Evolutionary conservation across 306 rosid species (phyloP).

Genomic region (Quercus mongolica): DNA sequence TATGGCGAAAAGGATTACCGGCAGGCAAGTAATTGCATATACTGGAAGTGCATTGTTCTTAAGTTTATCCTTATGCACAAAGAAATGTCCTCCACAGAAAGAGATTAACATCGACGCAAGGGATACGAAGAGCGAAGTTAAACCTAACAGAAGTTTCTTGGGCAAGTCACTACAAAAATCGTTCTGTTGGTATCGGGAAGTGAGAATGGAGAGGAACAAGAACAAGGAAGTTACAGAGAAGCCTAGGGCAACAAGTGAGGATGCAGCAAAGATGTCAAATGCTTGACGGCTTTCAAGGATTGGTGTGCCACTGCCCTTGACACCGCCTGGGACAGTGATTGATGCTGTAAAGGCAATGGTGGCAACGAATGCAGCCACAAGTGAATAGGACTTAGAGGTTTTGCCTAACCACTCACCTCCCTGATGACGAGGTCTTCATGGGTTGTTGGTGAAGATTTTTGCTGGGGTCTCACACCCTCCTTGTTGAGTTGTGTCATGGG

Average conservation of each 20-base stretch:
- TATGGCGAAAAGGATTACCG: background rate
- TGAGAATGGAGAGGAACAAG: slow-evolving; percentile 5
- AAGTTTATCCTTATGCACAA: no score
- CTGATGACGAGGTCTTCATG: background rate
- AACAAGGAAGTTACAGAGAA: slow-evolving; percentile 24
- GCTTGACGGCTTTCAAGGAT: background rate
- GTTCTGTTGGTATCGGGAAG: background rate
- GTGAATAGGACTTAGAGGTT: slow-evolving; percentile 47
- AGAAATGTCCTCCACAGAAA: no score
- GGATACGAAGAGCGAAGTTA: no score
- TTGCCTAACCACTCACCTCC: slow-evolving; percentile 39
- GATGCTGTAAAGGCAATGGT: slow-evolving; percentile 38
- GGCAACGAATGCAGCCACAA: slow-evolving; percentile 55
- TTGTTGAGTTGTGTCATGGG: no score
- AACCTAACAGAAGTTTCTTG: no score
- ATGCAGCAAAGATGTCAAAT: slow-evolving; percentile 20
- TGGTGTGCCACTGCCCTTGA: slow-evolving; percentile 7
- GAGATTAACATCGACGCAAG: no score
- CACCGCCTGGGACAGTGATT: slow-evolving; percentile 26
- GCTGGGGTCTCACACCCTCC: no score
- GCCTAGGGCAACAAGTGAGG: slow-evolving; percentile 31
- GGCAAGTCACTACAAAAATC: background rate
- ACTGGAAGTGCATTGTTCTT: no score
- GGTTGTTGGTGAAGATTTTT: no score
- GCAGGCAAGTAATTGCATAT: no score